These are phyloP conservation scores for Solanum microdontum DNA, from an alignment of 257 asterid genomes.

Conservation along the genomic window DNA sequence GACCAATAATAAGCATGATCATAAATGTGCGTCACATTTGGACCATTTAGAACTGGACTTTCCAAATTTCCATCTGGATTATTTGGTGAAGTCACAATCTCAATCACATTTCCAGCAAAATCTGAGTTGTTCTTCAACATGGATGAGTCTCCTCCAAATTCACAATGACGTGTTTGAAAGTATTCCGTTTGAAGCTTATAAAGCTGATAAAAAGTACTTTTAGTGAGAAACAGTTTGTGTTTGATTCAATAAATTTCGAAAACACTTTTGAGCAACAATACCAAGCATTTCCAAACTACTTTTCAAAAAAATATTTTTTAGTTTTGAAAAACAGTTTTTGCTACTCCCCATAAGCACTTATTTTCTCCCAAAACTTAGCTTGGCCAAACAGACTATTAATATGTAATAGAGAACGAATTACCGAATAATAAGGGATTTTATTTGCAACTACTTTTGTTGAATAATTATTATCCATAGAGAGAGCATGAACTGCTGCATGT, in stretches of 20 bases:
- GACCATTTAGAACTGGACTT: constrained; percentile 28
- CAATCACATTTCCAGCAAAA: constrained; percentile 22
- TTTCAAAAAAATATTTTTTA: no score
- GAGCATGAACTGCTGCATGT: constrained; percentile 63
- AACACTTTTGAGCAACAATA: background rate
- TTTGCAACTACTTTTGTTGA: constrained; percentile 39
- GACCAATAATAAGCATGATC: constrained; percentile 87
- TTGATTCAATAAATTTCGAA: background rate
- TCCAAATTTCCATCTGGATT: constrained; percentile 53
- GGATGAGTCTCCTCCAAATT: constrained; percentile 41
- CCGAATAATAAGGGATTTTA: constrained; percentile 45
- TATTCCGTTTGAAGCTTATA: constrained; percentile 38
- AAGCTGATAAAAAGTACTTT: constrained; percentile 17
- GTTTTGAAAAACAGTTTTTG: no score
- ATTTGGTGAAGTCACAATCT: constrained; percentile 69
- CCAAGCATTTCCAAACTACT: background rate
- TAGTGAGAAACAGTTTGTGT: background rate
- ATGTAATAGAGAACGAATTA: background rate
- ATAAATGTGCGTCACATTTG: constrained; percentile 21
- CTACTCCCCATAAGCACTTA: background rate
- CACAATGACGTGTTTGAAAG: constrained; percentile 28
- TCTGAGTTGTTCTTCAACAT: constrained; percentile 19
- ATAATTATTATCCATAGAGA: constrained; percentile 9
- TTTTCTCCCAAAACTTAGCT: background rate
- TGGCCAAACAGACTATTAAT: background rate